Evolutionary conservation across 306 rosid species (phyloP).

Genomic region (Quillaja saponaria): DNA sequence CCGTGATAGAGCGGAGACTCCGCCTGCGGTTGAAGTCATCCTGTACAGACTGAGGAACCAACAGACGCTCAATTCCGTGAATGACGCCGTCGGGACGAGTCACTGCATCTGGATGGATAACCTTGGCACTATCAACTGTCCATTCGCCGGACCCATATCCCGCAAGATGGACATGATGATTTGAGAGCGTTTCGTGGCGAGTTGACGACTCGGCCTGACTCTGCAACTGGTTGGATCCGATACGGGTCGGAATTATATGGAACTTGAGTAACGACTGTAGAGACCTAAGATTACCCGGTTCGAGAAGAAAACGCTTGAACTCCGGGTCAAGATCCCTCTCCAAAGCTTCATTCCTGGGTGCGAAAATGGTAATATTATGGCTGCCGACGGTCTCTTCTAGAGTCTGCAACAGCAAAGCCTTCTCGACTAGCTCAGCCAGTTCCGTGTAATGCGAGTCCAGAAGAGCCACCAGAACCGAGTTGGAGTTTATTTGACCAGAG

Average conservation of each 20-base stretch:
- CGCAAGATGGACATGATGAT: conserved; percentile 27
- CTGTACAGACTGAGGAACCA: conserved; percentile 65
- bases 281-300: conserved; percentile 64
- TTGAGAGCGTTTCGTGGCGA: conserved; percentile 41
- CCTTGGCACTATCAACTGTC: conserved; percentile 46
- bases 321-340: conserved; percentile 69
- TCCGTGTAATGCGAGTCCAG: conserved; percentile 83
- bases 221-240: conserved; percentile 37
- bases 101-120: conserved; percentile 42
- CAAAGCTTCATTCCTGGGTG: conserved; percentile 68
- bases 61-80: conserved; percentile 67
- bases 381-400: conserved; percentile 58
- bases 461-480: conserved; percentile 71
- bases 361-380: conserved; percentile 74
- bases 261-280: conserved; percentile 58
- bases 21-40: conserved; percentile 71
- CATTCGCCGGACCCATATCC: conserved; percentile 36
- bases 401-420: conserved; percentile 62
- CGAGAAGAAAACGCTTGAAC: conserved; percentile 70
- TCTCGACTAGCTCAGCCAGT: conserved; percentile 66
- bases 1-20: conserved; percentile 58
- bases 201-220: conserved; percentile 26
- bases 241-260: conserved; percentile 60
- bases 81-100: conserved; percentile 78
- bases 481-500: conserved; percentile 64